Conservation (phyloP, 441 rosid species). For the Gossypium aridum region DNA sequence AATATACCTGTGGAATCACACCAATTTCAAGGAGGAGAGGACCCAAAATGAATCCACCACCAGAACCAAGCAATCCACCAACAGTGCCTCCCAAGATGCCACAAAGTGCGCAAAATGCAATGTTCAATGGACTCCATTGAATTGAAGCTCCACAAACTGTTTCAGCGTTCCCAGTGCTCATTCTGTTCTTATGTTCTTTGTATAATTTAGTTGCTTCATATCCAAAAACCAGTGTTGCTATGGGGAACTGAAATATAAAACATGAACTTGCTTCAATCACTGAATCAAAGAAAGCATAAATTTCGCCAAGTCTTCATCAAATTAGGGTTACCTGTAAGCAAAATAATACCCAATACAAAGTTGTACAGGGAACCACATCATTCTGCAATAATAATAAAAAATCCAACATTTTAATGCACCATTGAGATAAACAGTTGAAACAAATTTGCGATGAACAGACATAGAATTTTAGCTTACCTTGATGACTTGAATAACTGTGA, state of each 20-base stretch:
- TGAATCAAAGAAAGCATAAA: neutral
- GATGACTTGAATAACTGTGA: conserved; percentile 65
- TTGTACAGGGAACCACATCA: conserved; percentile 54
- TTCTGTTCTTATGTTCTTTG: conserved; percentile 47
- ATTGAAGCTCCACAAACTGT: conserved; percentile 76
- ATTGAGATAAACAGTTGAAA: neutral
- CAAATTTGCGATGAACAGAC: neutral
- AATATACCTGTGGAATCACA: conserved; percentile 76
- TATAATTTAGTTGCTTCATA: conserved; percentile 61
- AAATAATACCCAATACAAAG: conserved; percentile 72
- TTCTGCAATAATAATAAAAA: conserved; percentile 39
- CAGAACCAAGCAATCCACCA: conserved; percentile 87
- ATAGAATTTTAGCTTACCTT: conserved; percentile 46
- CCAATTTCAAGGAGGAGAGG: conserved; percentile 94
- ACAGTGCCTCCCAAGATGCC: conserved; percentile 77
- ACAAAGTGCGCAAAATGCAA: conserved; percentile 74
- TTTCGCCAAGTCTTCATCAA: neutral
- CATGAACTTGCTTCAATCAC: neutral
- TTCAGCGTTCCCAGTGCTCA: conserved; percentile 47
- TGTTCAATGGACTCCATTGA: conserved; percentile 67
- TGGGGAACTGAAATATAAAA: conserved; percentile 49
- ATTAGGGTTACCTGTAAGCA: conserved; percentile 54
- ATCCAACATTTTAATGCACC: neutral
- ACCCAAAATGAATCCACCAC: conserved; percentile 90
- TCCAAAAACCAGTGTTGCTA: conserved; percentile 49